phyloP scores from a whole-genome alignment of 805 yeast species.

The Kodamaea nitidulidarum region DNA sequence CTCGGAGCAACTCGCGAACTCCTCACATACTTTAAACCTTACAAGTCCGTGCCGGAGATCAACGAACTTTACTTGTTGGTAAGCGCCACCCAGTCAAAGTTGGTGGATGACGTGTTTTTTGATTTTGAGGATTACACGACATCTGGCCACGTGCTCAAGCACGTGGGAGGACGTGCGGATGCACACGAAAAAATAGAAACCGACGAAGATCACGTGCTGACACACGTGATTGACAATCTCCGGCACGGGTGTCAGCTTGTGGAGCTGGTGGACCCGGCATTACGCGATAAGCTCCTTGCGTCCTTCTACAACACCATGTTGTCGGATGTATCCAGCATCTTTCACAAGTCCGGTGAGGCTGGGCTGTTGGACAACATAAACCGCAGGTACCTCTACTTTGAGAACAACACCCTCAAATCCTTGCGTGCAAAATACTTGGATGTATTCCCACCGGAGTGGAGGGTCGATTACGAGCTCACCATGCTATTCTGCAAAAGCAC shows the following conservation, averaged over 20 bases:
- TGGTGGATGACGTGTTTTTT: slow-evolving; percentile 65
- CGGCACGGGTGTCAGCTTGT: slow-evolving; percentile 68
- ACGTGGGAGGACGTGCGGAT: slow-evolving; percentile 16
- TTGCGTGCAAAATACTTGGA: slow-evolving; percentile 49
- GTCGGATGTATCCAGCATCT: slow-evolving; percentile 71
- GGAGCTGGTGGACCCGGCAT: slow-evolving; percentile 57
- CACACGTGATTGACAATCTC: slow-evolving; percentile 26
- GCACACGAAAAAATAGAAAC: too few species aligned
- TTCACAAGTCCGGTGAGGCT: slow-evolving; percentile 82
- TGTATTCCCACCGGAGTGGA: slow-evolving; percentile 72
- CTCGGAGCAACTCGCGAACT: slow-evolving; percentile 72
- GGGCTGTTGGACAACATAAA: slow-evolving; percentile 86
- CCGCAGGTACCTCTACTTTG: slow-evolving; percentile 75
- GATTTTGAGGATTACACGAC: slow-evolving; percentile 58
- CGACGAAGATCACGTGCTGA: slow-evolving; percentile 13
- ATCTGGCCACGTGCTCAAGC: too few species aligned
- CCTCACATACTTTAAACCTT: slow-evolving; percentile 68
- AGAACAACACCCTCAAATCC: slow-evolving; percentile 57
- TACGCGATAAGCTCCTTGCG: slow-evolving; percentile 54
- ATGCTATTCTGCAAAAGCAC: slow-evolving; percentile 65
- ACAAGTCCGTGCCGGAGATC: slow-evolving; percentile 78
- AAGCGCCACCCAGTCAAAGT: slow-evolving; percentile 51
- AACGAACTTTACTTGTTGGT: slow-evolving; percentile 61
- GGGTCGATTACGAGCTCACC: slow-evolving; percentile 58
- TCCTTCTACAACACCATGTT: slow-evolving; percentile 73